These are phyloP conservation scores for Choanephora cucurbitarum DNA, from an alignment of 371 early-diverging fungal species.

Conservation along the genomic window DNA sequence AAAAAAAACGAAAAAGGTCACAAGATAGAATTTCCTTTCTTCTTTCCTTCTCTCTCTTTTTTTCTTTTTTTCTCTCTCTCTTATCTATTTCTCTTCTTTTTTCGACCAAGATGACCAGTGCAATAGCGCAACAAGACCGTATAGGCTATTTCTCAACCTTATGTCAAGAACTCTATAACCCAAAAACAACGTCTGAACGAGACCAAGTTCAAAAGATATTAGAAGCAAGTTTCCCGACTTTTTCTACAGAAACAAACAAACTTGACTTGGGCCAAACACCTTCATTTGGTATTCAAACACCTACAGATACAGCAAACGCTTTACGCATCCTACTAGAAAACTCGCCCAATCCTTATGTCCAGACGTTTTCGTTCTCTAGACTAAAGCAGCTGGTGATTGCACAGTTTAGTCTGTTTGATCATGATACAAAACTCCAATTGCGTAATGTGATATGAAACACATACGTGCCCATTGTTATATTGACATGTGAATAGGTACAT, in stretches of 20 bases:
- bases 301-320: constrained; percentile 65
- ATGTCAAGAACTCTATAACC: constrained; percentile 57
- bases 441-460: constrained; percentile 46
- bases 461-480: background rate
- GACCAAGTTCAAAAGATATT: constrained; percentile 68
- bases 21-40: background rate
- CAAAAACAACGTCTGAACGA: constrained; percentile 53
- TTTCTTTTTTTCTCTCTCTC: constrained; percentile 13
- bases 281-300: constrained; percentile 54
- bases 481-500: constrained; percentile 40
- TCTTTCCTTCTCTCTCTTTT: constrained; percentile 3
- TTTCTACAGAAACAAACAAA: constrained; percentile 42
- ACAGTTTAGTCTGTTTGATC: constrained; percentile 65
- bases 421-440: constrained; percentile 61
- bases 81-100: constrained; percentile 3
- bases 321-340: constrained; percentile 69
- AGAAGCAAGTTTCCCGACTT: constrained; percentile 78
- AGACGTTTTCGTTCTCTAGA: constrained; percentile 67
- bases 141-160: constrained; percentile 32
- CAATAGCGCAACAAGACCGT: constrained; percentile 17
- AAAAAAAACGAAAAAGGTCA: too few species aligned
- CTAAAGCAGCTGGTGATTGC: constrained; percentile 66
- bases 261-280: constrained; percentile 25
- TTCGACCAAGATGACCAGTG: constrained; percentile 7
- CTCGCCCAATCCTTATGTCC: constrained; percentile 67